Evolutionary conservation across 1,284 basidiomycete species (phyloP).

Genomic region (Cutaneotrichosporon sp.): DNA sequence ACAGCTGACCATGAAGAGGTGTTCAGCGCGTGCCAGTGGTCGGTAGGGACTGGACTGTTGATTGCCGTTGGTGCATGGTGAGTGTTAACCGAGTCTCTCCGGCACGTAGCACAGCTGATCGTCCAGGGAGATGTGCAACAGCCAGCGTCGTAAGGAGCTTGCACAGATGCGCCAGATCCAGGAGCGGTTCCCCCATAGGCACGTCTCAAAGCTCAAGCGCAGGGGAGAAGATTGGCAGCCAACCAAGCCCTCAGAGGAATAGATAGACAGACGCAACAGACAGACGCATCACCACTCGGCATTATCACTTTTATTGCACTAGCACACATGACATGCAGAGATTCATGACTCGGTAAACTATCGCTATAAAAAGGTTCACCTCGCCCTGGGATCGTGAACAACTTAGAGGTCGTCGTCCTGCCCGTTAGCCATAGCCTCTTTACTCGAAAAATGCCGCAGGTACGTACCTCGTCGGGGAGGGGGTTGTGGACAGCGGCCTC

Average conservation of each 20-base stretch:
- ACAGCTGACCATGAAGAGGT: constrained; percentile 4
- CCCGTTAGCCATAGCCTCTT: not conserved
- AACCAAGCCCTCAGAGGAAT: not conserved
- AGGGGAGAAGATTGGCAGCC: constrained; percentile 7
- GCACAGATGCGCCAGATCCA: constrained; percentile 42
- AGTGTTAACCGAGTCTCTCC: constrained; percentile 13
- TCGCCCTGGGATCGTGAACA: constrained; percentile 3
- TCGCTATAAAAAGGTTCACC: constrained; percentile 7
- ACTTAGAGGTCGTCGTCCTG: constrained; percentile 46
- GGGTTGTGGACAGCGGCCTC: constrained; percentile 53
- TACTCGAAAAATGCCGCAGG: not conserved
- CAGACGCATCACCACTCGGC: constrained; percentile 1
- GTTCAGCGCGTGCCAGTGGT: constrained; percentile 35
- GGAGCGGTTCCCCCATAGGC: constrained; percentile 44
- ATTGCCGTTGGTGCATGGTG: constrained; percentile 38
- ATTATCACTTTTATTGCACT: not conserved
- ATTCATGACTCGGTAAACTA: constrained; percentile 23
- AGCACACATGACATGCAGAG: constrained; percentile 19
- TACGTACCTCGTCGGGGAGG: constrained; percentile 48
- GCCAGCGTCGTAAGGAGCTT: constrained; percentile 38
- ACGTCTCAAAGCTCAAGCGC: constrained; percentile 40
- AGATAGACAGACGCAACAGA: not conserved
- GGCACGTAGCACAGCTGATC: not conserved
- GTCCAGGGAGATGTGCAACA: constrained; percentile 40
- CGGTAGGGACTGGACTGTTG: constrained; percentile 44